These are phyloP conservation scores for Trifolium subterraneum DNA, from an alignment of 306 rosid species.

Conservation along the genomic window DNA sequence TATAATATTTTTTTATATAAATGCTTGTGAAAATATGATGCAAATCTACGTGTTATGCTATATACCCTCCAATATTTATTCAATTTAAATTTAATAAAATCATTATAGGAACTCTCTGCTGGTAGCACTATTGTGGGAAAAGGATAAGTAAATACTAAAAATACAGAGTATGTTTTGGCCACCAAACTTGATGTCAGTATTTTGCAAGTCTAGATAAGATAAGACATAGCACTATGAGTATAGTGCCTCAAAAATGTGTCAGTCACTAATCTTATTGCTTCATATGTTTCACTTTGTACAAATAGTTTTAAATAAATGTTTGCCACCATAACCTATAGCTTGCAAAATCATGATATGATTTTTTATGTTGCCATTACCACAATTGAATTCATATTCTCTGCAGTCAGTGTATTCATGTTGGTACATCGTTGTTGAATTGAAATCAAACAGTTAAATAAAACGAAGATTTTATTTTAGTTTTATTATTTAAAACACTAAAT, in stretches of 20 bases:
- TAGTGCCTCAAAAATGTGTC: not conserved
- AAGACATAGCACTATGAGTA: not conserved
- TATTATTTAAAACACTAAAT: too few relatives aligned
- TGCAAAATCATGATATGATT: not conserved
- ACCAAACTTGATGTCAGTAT: not conserved
- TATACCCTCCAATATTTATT: not conserved
- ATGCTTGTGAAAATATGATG: not conserved
- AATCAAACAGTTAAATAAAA: too few relatives aligned
- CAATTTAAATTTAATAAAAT: not conserved
- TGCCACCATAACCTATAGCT: not conserved
- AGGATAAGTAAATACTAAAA: not conserved
- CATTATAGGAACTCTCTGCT: not conserved
- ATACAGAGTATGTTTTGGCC: constrained; percentile 4
- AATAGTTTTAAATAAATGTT: too few relatives aligned
- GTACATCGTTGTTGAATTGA: too few relatives aligned
- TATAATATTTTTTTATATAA: too few relatives aligned
- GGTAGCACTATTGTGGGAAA: not conserved
- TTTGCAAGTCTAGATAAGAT: not conserved
- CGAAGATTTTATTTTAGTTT: too few relatives aligned
- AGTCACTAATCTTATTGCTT: not conserved
- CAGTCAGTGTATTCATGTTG: too few relatives aligned
- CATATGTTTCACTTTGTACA: not conserved
- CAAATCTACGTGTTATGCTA: not conserved
- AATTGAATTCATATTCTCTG: too few relatives aligned
- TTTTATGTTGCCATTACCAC: not conserved